A percentile compares a stretch with the other conserved stretches of the same genome.
These are phyloP conservation scores for Aquilaria yunnanensis DNA, from an alignment of 345 rosid genomes.

Conservation along the genomic window DNA sequence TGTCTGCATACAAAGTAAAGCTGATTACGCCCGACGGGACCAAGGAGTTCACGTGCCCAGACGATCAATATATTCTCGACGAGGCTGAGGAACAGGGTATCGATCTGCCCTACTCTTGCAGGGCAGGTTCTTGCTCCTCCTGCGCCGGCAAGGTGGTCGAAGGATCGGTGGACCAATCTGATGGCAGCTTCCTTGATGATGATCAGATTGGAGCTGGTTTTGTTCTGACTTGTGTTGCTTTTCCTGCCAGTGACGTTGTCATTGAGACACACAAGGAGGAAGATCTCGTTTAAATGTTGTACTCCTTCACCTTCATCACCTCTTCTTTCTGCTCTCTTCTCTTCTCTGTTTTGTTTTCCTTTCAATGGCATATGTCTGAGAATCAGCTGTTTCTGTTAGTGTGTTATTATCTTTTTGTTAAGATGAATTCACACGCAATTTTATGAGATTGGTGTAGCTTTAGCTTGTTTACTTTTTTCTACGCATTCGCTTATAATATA, in stretches of 20 bases:
- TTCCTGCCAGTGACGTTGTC: conserved; percentile 40
- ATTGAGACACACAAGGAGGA: conserved; percentile 96
- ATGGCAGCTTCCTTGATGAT: conserved; percentile 77
- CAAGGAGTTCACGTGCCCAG: conserved; percentile 43
- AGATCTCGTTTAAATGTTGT: conserved; percentile 24
- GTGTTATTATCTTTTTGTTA: no score
- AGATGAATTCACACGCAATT: no score
- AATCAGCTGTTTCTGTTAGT: background rate
- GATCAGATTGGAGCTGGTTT: conserved; percentile 57
- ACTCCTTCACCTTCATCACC: background rate
- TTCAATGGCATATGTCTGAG: background rate
- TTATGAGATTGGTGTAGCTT: no score
- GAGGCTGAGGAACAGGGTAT: conserved; percentile 60
- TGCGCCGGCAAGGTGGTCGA: conserved; percentile 58
- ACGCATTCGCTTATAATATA: no score
- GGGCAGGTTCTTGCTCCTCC: conserved; percentile 91
- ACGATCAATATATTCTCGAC: conserved; percentile 66
- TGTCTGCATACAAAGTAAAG: conserved; percentile 76
- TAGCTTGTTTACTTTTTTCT: no score
- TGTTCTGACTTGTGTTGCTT: conserved; percentile 85
- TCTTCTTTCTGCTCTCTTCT: background rate
- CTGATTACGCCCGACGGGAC: conserved; percentile 66
- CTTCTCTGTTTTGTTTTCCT: background rate
- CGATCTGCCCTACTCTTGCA: conserved; percentile 91
- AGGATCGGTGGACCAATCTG: conserved; percentile 76